These are phyloP conservation scores for Candida tropicalis DNA, from an alignment of 1,139 yeast genomes.

Conservation along the genomic window DNA sequence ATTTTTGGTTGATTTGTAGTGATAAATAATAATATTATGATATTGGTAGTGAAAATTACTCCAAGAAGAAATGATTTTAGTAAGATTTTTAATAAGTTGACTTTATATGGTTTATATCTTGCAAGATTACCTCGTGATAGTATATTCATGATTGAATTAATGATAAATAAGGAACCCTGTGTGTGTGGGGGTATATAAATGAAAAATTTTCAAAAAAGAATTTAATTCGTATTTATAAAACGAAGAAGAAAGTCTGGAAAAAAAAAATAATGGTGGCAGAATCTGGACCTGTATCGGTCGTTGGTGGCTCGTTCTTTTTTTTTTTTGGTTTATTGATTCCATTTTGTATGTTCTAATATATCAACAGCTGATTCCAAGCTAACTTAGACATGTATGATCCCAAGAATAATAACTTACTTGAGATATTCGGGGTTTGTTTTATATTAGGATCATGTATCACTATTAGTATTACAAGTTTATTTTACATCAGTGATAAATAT, in stretches of 20 bases:
- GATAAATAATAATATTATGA: conserved; percentile 2
- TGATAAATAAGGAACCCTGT: too few species aligned
- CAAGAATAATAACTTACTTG: conserved; percentile 24
- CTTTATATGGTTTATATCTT: conserved; percentile 30
- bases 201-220: too few species aligned
- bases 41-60: conserved; percentile 21
- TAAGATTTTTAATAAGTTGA: conserved; percentile 34
- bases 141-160: background rate
- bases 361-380: too few species aligned
- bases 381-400: conserved; percentile 19
- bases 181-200: background rate
- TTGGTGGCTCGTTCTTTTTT: too few species aligned
- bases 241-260: too few species aligned
- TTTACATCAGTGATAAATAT: conserved; percentile 5
- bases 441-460: conserved; percentile 23
- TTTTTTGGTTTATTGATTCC: background rate
- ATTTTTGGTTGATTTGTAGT: conserved; percentile 10
- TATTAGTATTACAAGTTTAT: conserved; percentile 4
- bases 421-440: conserved; percentile 24
- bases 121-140: conserved; percentile 5
- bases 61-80: conserved; percentile 39
- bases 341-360: too few species aligned
- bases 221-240: too few species aligned
- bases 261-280: too few species aligned
- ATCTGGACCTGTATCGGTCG: too few species aligned